Percentiles rank a stretch among this genome's conserved stretches.
phyloP scores from a whole-genome alignment of 106 monocot genomes.

The Phalaenopsis aphrodite region DNA sequence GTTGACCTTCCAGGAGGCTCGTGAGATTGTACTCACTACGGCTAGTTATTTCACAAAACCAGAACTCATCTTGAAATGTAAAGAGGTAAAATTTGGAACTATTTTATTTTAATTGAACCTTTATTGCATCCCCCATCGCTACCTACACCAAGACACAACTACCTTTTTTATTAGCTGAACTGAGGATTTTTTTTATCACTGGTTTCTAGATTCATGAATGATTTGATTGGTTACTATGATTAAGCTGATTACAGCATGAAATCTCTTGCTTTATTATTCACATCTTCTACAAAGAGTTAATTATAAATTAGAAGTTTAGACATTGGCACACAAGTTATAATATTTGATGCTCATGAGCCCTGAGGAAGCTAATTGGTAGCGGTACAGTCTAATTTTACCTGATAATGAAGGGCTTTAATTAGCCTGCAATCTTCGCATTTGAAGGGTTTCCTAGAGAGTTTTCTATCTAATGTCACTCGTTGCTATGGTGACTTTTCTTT shows the following conservation, averaged over 20 bases:
- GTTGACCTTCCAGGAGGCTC: constrained; percentile 53
- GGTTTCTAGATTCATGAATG: background rate
- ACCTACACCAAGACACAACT: too few relatives aligned
- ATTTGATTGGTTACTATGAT: background rate
- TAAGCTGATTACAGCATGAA: background rate
- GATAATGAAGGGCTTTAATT: background rate
- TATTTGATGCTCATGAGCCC: background rate
- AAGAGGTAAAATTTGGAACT: constrained; percentile 54
- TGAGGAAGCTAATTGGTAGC: background rate
- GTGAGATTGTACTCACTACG: constrained; percentile 61
- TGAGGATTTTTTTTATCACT: background rate
- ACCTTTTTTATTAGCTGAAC: background rate
- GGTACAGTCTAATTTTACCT: background rate
- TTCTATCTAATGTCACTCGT: background rate
- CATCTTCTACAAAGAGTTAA: background rate
- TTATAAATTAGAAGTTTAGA: background rate
- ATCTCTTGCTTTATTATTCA: background rate
- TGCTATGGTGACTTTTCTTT: background rate
- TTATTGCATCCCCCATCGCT: background rate
- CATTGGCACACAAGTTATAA: background rate
- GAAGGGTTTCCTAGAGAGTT: background rate
- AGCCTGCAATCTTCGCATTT: background rate
- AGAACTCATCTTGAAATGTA: constrained; percentile 62
- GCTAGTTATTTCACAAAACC: constrained; percentile 37
- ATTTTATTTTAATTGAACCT: background rate